Percentiles rank a stretch among this genome's conserved stretches.
phyloP scores from a whole-genome alignment of 495 filamentous ascomycete species.

The Apodospora peruviana region DNA sequence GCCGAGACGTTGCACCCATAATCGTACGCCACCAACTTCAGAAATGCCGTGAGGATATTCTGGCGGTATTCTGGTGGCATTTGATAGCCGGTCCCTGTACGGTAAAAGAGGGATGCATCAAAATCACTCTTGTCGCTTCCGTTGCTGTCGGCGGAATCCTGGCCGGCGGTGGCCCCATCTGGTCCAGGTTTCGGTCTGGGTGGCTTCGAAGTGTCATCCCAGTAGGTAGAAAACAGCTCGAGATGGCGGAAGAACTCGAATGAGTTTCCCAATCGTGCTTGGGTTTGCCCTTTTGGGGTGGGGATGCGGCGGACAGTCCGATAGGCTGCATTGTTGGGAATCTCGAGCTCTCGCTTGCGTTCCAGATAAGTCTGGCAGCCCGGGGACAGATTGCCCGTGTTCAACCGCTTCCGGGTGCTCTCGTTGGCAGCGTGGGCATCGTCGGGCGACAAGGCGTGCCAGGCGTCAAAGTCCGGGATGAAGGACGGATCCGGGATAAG shows the following conservation, averaged over 20 bases:
- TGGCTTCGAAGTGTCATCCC: conserved; percentile 47
- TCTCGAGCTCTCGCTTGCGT: conserved; percentile 44
- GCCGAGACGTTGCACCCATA: conserved; percentile 68
- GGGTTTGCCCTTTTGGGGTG: conserved; percentile 38
- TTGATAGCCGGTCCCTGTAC: conserved; percentile 56
- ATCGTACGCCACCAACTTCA: conserved; percentile 75
- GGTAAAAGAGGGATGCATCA: conserved; percentile 23
- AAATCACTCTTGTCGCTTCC: conserved; percentile 5
- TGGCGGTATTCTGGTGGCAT: conserved; percentile 75
- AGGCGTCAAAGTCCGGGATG: conserved; percentile 41
- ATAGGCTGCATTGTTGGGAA: conserved; percentile 45
- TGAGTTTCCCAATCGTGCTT: conserved; percentile 47
- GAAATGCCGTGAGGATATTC: conserved; percentile 61
- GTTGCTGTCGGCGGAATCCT: conserved; percentile 15
- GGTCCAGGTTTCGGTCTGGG: conserved; percentile 5
- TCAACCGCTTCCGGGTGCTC: conserved; percentile 35
- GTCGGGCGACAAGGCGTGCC: conserved; percentile 40
- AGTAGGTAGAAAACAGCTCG: conserved; percentile 45
- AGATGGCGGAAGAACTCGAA: conserved; percentile 54
- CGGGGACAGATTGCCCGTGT: conserved; percentile 42
- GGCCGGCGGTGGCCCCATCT: conserved; percentile 7
- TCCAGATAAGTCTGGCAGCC: conserved; percentile 48
- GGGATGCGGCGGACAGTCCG: conserved; percentile 47
- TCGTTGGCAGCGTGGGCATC: conserved; percentile 37
- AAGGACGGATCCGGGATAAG: conserved; percentile 43